Percentiles rank a stretch among this genome's conserved stretches.
These are phyloP conservation scores for Epichloe coenophiala DNA, from an alignment of 2,329 filamentous ascomycete genomes.

Conservation along the genomic window DNA sequence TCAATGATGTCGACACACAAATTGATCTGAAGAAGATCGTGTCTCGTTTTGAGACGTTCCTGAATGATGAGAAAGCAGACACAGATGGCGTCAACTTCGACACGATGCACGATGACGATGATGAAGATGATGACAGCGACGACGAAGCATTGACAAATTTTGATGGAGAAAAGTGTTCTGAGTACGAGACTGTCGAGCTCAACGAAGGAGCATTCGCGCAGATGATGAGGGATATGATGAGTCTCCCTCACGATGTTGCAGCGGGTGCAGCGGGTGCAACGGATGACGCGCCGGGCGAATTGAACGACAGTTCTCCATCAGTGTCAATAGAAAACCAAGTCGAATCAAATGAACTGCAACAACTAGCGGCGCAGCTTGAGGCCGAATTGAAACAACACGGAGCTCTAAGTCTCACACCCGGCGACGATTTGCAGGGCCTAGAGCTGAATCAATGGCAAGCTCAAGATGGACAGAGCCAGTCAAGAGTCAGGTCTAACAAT, in stretches of 20 bases:
- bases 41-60: conserved; percentile 79
- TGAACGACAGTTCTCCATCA: not conserved
- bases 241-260: conserved; percentile 28
- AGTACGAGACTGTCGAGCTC: conserved; percentile 66
- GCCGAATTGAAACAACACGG: conserved; percentile 38
- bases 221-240: conserved; percentile 92
- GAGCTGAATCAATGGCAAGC: not conserved
- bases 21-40: conserved; percentile 83
- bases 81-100: conserved; percentile 62
- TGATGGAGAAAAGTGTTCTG: conserved; percentile 24
- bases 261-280: not conserved
- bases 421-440: conserved; percentile 12
- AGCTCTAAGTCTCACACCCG: conserved; percentile 29
- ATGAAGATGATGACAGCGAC: conserved; percentile 32
- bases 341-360: conserved; percentile 26
- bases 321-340: not conserved
- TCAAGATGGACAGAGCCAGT: conserved; percentile 7
- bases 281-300: not conserved
- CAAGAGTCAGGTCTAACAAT: conserved; percentile 22
- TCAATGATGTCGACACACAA: conserved; percentile 55
- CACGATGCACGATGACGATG: conserved; percentile 56
- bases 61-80: conserved; percentile 75
- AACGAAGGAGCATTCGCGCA: conserved; percentile 72
- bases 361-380: conserved; percentile 57
- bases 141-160: conserved; percentile 36